Evolutionary conservation across 768 basidiomycete species (phyloP), one percentile per base, ranked within the genome.

Genomic region (Polyporus arcularius): DNA sequence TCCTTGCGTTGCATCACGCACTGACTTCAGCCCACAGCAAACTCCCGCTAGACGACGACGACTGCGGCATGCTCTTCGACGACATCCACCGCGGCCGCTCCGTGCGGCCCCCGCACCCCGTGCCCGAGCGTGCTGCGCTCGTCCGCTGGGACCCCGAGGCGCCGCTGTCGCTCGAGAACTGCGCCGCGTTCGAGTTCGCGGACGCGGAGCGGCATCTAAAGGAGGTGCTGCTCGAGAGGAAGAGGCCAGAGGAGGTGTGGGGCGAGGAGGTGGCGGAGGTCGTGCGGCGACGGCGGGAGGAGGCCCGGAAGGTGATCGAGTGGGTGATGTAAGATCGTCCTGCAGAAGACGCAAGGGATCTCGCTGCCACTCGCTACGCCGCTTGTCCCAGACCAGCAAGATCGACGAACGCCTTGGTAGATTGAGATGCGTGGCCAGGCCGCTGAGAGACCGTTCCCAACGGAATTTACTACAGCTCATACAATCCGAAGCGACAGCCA

Each of bases 21-120:
- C 16, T 32, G 15, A 16, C 28, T 43, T 35, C 14, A 38, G 15
- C 21, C 52, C 35, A 54, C 60, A 94, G 92, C 68, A 85, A 83
- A 70, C 76, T 95, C 30, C 85, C 92, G 0, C 83, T 97, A 56
- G 86, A 88, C 65, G 90, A 92, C 68, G 88, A 92, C 53, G 96
- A 98, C 63, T 83, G 92, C 32, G 84, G 83, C 0, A 79, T 94
- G 41, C 74, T 98, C 55, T 94, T 93, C 67, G 96, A 98, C 65
- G 96, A 98, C 67, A 72, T 98, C 30, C 79, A 90, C 70, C 84
- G 90, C 16, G 89, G 89, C 4, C 85, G 94, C 31, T 89, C 90
- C 4, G 78, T 86, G 15, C 74, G 93, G 21, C 93, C 94, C 4
- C 96, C 96, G 0, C 83, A 90, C 57, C 79, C 82, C 15, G 83